phyloP scores from a whole-genome alignment of 768 basidiomycete species.

The Infundibulicybe gibba region DNA sequence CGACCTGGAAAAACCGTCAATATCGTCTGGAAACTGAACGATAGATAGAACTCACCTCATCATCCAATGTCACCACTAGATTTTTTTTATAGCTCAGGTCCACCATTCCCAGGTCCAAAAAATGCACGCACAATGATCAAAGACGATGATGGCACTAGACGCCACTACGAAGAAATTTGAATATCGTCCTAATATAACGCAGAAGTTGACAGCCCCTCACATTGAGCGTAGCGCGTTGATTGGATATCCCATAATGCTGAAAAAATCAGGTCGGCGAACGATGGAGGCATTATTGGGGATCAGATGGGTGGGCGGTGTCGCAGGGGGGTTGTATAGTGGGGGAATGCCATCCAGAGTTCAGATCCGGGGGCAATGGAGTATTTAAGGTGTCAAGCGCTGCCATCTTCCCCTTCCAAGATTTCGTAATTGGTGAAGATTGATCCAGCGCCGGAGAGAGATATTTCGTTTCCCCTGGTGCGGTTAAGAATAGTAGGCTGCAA shows the following conservation, averaged over 20 bases:
- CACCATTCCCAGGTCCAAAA: not conserved
- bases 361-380: too few relatives aligned
- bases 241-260: constrained; percentile 32
- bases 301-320: too few relatives aligned
- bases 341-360: too few relatives aligned
- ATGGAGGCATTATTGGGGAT: not conserved
- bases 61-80: constrained; percentile 48
- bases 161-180: constrained; percentile 33
- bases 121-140: constrained; percentile 44
- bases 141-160: constrained; percentile 47
- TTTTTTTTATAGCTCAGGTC: not conserved
- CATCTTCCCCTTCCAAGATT: too few relatives aligned
- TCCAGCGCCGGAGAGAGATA: too few relatives aligned
- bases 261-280: constrained; percentile 6
- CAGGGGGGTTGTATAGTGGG: too few relatives aligned
- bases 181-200: not conserved
- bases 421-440: too few relatives aligned
- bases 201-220: constrained; percentile 21
- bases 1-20: constrained; percentile 27
- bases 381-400: too few relatives aligned
- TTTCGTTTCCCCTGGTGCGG: too few relatives aligned
- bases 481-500: too few relatives aligned
- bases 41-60: constrained; percentile 36
- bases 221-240: constrained; percentile 37
- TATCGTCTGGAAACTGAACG: constrained; percentile 1